Conservation (phyloP, 164 flowering plant species). For the grape (Vitis vinifera) region ASM3070453v1 NC_081812.1:12481001-12481500, state of each 20-base stretch:
- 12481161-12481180: slow-evolving; percentile 73
- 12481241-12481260: slow-evolving; percentile 52
- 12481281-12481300: slow-evolving; percentile 25
- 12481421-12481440: slow-evolving; percentile 43
- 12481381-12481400: slow-evolving; percentile 58
- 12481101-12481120: slow-evolving; percentile 35
- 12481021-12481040: too few relatives aligned
- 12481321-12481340: slow-evolving; percentile 71
- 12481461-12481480: slow-evolving; percentile 26
- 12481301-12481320: slow-evolving; percentile 36
- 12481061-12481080: too few relatives aligned
- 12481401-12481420: slow-evolving; percentile 55
- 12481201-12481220: slow-evolving; percentile 50
- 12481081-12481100: not conserved
- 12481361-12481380: slow-evolving; percentile 48
- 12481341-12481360: slow-evolving; percentile 41
- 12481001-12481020: too few relatives aligned
- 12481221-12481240: slow-evolving; percentile 65
- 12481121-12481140: slow-evolving; percentile 96
- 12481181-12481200: slow-evolving; percentile 50
- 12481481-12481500: slow-evolving; percentile 24
- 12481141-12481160: slow-evolving; percentile 84
- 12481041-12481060: too few relatives aligned
- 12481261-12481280: slow-evolving; percentile 22
- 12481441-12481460: slow-evolving; percentile 24